Conservation (phyloP, 495 filamentous ascomycete species). For the Stereocaulon alpinum region DNA sequence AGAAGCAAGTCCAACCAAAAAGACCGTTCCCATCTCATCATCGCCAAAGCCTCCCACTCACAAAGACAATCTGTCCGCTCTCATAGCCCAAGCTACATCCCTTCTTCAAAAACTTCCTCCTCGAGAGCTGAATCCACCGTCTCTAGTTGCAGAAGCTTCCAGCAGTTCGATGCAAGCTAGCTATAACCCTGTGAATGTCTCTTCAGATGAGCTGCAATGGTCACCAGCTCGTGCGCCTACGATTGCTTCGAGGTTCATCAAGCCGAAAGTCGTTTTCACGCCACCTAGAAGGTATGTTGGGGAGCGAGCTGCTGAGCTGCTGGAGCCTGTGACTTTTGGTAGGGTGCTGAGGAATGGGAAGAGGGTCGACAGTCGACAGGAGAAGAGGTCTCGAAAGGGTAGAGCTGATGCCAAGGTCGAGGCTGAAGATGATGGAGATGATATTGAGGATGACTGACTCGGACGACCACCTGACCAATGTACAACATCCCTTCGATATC, state of each 20-base stretch:
- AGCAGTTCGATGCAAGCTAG: no score
- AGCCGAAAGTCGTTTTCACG: conserved; percentile 7
- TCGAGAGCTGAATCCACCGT: no score
- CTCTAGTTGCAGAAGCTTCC: no score
- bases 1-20: neutral
- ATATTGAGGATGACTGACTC: neutral
- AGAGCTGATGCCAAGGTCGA: neutral
- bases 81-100: neutral
- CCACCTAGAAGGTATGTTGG: conserved; percentile 11
- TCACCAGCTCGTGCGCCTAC: neutral
- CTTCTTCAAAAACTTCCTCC: neutral
- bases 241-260: no score
- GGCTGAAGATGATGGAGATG: neutral
- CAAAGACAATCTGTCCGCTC: neutral
- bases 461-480: no score
- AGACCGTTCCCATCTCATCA: neutral
- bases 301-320: neutral
- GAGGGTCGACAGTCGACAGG: neutral
- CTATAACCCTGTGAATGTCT: neutral
- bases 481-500: no score
- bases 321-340: conserved; percentile 2
- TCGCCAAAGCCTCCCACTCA: neutral
- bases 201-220: conserved; percentile 4
- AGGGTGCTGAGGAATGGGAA: neutral
- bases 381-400: neutral